Evolutionary conservation across 116 monocot genomes (phyloP), one percentile per base, ranked within the genome.

Genomic region (Phalaenopsis hybrid): DNA sequence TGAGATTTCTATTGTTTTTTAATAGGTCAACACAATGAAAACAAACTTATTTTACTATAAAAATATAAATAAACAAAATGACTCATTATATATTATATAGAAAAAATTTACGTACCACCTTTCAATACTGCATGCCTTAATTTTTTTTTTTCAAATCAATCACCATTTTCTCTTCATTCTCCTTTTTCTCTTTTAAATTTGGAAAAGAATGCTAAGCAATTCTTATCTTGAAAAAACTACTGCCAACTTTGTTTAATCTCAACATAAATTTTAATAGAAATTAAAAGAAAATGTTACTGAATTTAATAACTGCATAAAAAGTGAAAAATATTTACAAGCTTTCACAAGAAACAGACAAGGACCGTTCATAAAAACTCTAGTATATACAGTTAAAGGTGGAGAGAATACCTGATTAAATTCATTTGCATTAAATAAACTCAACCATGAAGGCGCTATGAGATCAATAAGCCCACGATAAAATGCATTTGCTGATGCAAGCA

Each of bases 401-500:
- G 12, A 44, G 65, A 57, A 63, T 86, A 96, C 96, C 96, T 96
- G 94, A 90, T 96, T 96, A 81, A 96, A 96, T 91, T 96, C 96
- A 88, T 94, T 96, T 63, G 94, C 96, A 90, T 91, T 96, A 67
- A 96, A 96, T 82, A 96, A 85, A 81, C 92, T 92, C 85, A 96
- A 81, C 96, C 96, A 96, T 41, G 90, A 88, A 78, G 96, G 89
- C 76, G 94, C 92, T 79, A 96, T 94, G 48, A 96, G 89, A 91
- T 96, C 94, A 79, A 80, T 86, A 77, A 96, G 75, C 73, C 96
- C 96, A 82, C 96, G 83, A 79, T 92, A 94, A 88, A 96, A 96
- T 81, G 96, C 94, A 87, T 96, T 96, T 86, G 94, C 94, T 77
- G 93, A 88, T 63, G 92, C 94, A 85, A 92, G 90, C 79, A 96